Conservation (phyloP, 2,329 filamentous ascomycete genomes). For the Colletotrichum spaethianum region DNA sequence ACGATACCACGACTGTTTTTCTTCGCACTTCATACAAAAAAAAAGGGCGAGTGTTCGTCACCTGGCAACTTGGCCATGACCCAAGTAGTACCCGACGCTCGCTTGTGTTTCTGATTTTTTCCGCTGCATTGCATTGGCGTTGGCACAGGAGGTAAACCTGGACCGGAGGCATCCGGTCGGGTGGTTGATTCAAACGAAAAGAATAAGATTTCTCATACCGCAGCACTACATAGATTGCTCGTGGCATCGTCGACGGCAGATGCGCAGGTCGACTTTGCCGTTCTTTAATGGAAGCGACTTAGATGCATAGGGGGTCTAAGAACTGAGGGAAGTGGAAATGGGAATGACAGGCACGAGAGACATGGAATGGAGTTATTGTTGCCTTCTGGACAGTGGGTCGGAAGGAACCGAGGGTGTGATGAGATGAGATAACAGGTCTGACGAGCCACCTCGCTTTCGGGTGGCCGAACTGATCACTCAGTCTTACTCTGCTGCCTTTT, state of each 20-base stretch:
- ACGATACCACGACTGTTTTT: slow-evolving; percentile 64
- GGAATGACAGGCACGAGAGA: no score
- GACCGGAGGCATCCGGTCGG: slow-evolving; percentile 44
- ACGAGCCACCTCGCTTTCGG: not conserved
- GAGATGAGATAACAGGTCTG: slow-evolving; percentile 9
- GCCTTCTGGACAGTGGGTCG: slow-evolving; percentile 27
- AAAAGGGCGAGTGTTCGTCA: slow-evolving; percentile 29
- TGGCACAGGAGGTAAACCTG: slow-evolving; percentile 52
- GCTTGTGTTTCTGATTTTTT: slow-evolving; percentile 50
- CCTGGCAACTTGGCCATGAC: slow-evolving; percentile 20
- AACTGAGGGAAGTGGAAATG: no score
- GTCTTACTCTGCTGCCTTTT: slow-evolving; percentile 24
- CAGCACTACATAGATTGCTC: slow-evolving; percentile 59
- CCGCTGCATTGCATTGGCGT: slow-evolving; percentile 73
- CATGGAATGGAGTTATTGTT: not conserved
- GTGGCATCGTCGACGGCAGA: slow-evolving; percentile 44
- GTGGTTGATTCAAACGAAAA: slow-evolving; percentile 51
- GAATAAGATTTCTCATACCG: slow-evolving; percentile 55
- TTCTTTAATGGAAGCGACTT: slow-evolving; percentile 40
- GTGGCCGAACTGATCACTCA: slow-evolving; percentile 17
- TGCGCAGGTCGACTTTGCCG: slow-evolving; percentile 40
- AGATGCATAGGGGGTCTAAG: slow-evolving; percentile 26
- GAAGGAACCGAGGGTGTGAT: not conserved
- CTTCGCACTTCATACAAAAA: slow-evolving; percentile 38
- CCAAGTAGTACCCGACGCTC: slow-evolving; percentile 14